phyloP scores from a whole-genome alignment of 1,139 yeast genomes.

The Debaryomyces udenii region DNA sequence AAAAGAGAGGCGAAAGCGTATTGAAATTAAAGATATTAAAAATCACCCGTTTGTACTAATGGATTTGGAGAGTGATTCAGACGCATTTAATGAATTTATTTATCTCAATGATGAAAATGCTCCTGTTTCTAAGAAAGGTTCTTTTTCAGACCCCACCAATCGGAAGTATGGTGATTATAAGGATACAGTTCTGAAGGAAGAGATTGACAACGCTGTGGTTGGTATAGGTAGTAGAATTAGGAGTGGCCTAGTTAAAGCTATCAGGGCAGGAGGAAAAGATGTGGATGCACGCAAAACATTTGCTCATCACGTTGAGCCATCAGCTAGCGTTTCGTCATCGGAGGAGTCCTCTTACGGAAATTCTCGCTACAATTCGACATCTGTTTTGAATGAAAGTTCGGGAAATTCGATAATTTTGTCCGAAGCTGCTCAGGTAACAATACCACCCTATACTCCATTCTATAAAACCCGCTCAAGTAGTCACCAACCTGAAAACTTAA shows the following conservation, averaged over 20 bases:
- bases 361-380: slow-evolving; percentile 20
- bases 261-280: slow-evolving; percentile 35
- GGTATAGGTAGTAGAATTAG: slow-evolving; percentile 74
- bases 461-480: slow-evolving; percentile 5
- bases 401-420: slow-evolving; percentile 40
- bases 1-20: slow-evolving; percentile 71
- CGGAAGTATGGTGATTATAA: not conserved
- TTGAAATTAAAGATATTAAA: slow-evolving; percentile 74
- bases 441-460: slow-evolving; percentile 16
- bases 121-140: slow-evolving; percentile 3
- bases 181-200: slow-evolving; percentile 61
- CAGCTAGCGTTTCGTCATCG: slow-evolving; percentile 33
- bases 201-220: slow-evolving; percentile 73
- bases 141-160: not conserved
- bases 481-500: slow-evolving; percentile 7
- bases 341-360: slow-evolving; percentile 34
- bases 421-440: slow-evolving; percentile 26
- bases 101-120: slow-evolving; percentile 29
- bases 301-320: slow-evolving; percentile 30
- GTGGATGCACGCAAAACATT: slow-evolving; percentile 29
- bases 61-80: slow-evolving; percentile 54
- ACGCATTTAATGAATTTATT: slow-evolving; percentile 41
- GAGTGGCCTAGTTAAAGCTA: slow-evolving; percentile 61
- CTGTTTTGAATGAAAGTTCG: slow-evolving; percentile 13
- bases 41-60: slow-evolving; percentile 74